Evolutionary conservation across 306 rosid genomes (phyloP), one percentile per base, ranked within the genome.

Genomic region (Glycine soja): DNA sequence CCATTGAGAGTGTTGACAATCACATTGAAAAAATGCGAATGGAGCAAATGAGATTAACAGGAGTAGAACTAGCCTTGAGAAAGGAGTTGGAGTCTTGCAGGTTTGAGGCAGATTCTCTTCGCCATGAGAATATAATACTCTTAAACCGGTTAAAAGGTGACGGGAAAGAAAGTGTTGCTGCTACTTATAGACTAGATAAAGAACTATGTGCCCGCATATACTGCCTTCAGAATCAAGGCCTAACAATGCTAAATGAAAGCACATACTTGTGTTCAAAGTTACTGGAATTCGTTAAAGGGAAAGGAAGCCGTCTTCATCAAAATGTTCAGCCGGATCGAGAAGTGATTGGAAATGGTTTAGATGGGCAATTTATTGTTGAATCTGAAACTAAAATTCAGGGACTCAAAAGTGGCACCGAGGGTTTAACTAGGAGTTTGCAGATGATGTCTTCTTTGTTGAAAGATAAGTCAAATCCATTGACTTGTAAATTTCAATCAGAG

Each of bases 71-170:
- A 68, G 88, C 87, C 76, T 88, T 95, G 89, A 88, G 98, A 77
- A 91, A 70, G 83, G 97, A 93, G 82, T 76, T 93, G 84, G 94
- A 95, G 19, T 89, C 94, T 71, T 88, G n/a, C 64, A 86, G 87
- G 86, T 81, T 88, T 71, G 98, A 95, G 85, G 90, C 85, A 68
- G 98, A 93, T 83, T 89, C 99, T 83, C 97, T 95, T 81, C 92
- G 98, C 66, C 97, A 83, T 45, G 99, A 93, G 87, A 96, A 96
- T 87, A 90, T 90, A 67, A 80, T 72, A 62, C 84, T 96, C 65
- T 75, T 93, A 82, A 81, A 88, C 80, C 90, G 92, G 61, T 81
- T 95, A 78, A 92, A 92, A 88, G 94, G 90, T 72, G 92, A 79
- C 70, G 90, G 92, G 53, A 92, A 87, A 83, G 97, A 87, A 74